These are phyloP conservation scores for Phytopythium cucurbitacearum DNA, from an alignment of 352 stramenopile species.

Conservation along the genomic window DNA sequence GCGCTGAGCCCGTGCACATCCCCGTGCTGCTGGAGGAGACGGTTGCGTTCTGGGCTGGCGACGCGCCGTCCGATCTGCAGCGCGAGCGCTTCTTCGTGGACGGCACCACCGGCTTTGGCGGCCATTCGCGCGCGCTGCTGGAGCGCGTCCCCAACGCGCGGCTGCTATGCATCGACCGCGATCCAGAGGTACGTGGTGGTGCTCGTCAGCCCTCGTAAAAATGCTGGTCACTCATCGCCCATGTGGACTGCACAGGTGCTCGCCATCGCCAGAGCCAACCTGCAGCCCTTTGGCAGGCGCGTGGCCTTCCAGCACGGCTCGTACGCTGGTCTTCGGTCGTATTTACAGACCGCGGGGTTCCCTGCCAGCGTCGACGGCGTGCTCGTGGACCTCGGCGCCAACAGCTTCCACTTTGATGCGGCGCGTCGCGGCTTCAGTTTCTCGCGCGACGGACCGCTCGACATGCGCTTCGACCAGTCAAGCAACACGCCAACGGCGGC, in stretches of 20 bases:
- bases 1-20: slow-evolving; percentile 30
- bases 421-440: slow-evolving; percentile 67
- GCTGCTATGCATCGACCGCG: slow-evolving; percentile 78
- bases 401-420: slow-evolving; percentile 82
- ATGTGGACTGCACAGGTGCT: slow-evolving; percentile 19
- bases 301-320: slow-evolving; percentile 58
- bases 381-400: slow-evolving; percentile 74
- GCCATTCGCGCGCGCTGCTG: slow-evolving; percentile 62
- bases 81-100: slow-evolving; percentile 57
- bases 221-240: not conserved
- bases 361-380: slow-evolving; percentile 55
- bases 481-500: slow-evolving; percentile 33
- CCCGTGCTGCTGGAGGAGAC: slow-evolving; percentile 62
- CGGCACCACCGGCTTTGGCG: slow-evolving; percentile 64
- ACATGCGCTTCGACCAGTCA: slow-evolving; percentile 78
- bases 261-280: slow-evolving; percentile 41
- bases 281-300: slow-evolving; percentile 38
- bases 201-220: not conserved
- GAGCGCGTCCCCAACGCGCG: slow-evolving; percentile 31
- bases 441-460: slow-evolving; percentile 63
- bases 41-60: slow-evolving; percentile 19
- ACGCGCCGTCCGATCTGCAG: not conserved
- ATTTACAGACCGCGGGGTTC: slow-evolving; percentile 38
- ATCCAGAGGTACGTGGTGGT: slow-evolving; percentile 39
- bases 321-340: slow-evolving; percentile 42